Conservation (phyloP, 2,329 filamentous ascomycete species). For the Orbilia blumenaviensis region DNA sequence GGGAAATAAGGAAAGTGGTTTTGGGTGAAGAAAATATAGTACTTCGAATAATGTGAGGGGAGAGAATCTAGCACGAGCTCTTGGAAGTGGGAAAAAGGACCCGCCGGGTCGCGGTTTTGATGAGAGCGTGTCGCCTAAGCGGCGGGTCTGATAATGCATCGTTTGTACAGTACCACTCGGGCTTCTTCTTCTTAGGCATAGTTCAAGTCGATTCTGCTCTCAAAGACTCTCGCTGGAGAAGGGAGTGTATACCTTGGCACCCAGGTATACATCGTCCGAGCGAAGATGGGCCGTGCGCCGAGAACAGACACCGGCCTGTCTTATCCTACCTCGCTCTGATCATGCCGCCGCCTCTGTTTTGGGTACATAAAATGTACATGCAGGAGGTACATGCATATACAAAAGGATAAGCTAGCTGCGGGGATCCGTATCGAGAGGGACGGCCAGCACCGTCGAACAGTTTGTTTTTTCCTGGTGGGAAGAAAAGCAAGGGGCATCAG, state of each 20-base stretch:
- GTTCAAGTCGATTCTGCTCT: not conserved
- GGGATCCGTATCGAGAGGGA: too few relatives aligned
- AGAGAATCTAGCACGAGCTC: not conserved
- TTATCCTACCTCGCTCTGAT: not conserved
- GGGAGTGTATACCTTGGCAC: too few relatives aligned
- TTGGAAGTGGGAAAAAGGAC: not conserved
- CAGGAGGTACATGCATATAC: not conserved
- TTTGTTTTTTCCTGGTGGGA: too few relatives aligned
- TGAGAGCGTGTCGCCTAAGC: not conserved
- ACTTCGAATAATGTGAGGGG: not conserved
- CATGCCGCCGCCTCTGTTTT: too few relatives aligned
- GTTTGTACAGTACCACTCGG: not conserved
- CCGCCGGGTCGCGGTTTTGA: not conserved
- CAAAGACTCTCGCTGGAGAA: not conserved
- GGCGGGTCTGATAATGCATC: too few relatives aligned
- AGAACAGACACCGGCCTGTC: not conserved
- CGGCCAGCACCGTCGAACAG: too few relatives aligned
- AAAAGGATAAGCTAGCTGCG: too few relatives aligned
- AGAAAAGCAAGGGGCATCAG: too few relatives aligned
- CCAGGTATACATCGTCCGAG: too few relatives aligned
- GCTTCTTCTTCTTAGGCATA: not conserved
- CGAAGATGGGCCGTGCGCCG: conserved; percentile 5
- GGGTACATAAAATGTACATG: too few relatives aligned
- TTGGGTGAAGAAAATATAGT: conserved; percentile 21
- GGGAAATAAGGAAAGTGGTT: conserved; percentile 57